Base-by-base conservation (phyloP, 768 basidiomycete genomes). In the Pleurotus cornucopiae region DNA sequence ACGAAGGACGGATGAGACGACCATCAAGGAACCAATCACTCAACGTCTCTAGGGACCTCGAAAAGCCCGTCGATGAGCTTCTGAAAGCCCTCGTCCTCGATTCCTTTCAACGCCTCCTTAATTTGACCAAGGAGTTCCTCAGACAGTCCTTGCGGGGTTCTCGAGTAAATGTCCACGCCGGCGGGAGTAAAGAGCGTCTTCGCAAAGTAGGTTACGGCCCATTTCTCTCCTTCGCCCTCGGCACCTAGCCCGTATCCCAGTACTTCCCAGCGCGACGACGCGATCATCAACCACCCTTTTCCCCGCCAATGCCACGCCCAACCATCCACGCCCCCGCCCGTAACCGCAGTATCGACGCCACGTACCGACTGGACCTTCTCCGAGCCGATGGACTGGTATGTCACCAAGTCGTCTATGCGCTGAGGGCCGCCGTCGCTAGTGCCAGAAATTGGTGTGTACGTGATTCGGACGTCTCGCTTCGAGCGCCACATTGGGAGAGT, bases 181-280 rank as follows among this genome's bases (percentile, higher is more conserved):
- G 58, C 49, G 5, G 60, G 58, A 0, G 58, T 61, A 11, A 61
- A 61, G 12, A 61, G 48, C 2, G 60, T 61, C 38, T 55, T 56
- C 34, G 55, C 60, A 21, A 61, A 61, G 34, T 58, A 59, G 2
- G 60, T 61, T 4, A 61, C 58, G 2, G 54, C 60, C 60, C 60
- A 61, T 40, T 61, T 46, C 11, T 56, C 43, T 6, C 53, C 55
- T 13, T 45, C 49, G 21, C 25, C 54, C 21, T 52, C 51, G 2
- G 34, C 45, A n/a, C 30, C 54, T 6, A 34, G 25, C 37, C 55
- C 55, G 46, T 58, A 59, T 7, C 60, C 60, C 23, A 61, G 55
- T 5, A 61, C 52, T 34, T 58, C 55, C 60, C 58, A 59, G 23
- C 23, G 46, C 37, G 49, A 53, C 5, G 55, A 58, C 52, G 60